phyloP scores from a whole-genome alignment of 108 stramenopile genomes.

The Nitzschia palea region DNA sequence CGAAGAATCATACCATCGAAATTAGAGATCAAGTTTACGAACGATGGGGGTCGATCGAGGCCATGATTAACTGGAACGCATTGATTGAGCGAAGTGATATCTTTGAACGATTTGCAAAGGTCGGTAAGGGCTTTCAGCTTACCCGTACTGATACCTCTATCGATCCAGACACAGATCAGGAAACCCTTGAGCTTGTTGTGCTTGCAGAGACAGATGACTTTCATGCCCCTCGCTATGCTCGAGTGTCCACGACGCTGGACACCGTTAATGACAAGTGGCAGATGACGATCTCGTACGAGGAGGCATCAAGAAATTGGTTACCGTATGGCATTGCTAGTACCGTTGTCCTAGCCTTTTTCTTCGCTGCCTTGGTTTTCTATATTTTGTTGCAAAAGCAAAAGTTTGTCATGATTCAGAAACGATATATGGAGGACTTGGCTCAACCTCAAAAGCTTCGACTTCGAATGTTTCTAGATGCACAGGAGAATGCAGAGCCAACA shows the following conservation, averaged over 20 bases:
- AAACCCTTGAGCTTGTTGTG: background rate
- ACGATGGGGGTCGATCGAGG: conserved; percentile 53
- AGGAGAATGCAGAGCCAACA: background rate
- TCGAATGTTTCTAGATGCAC: conserved; percentile 11
- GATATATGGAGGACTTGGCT: conserved; percentile 12
- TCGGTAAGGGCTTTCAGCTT: conserved; percentile 49
- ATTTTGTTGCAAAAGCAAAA: conserved; percentile 15
- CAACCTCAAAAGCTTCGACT: conserved; percentile 16
- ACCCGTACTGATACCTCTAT: conserved; percentile 41
- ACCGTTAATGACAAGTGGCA: conserved; percentile 9
- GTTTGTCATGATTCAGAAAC: conserved; percentile 3
- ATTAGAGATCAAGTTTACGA: conserved; percentile 39
- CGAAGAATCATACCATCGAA: conserved; percentile 33
- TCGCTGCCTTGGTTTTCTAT: background rate
- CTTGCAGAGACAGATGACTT: conserved; percentile 15
- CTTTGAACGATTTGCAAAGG: conserved; percentile 31
- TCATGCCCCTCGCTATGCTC: background rate
- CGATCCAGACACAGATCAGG: conserved; percentile 1
- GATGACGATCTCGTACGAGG: conserved; percentile 2
- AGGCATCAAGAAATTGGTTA: background rate
- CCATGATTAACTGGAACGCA: conserved; percentile 38
- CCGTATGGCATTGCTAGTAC: background rate
- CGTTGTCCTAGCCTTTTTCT: conserved; percentile 2
- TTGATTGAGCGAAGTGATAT: conserved; percentile 35
- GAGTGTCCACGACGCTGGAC: background rate